Conservation (phyloP, 2,329 filamentous ascomycete genomes). For the Trichoderma cornu-damae region DNA sequence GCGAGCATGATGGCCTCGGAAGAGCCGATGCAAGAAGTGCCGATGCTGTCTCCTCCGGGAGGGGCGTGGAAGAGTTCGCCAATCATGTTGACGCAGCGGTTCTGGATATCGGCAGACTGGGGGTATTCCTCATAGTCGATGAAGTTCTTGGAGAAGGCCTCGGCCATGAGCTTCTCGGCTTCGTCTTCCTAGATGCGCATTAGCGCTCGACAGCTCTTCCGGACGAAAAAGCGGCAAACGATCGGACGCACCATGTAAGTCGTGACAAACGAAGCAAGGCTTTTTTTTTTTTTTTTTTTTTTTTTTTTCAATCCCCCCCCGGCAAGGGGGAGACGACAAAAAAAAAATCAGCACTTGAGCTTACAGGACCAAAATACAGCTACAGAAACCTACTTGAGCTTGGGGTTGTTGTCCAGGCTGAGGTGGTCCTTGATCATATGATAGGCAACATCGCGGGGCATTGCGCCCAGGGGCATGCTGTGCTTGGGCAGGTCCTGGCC, state of each 20-base stretch:
- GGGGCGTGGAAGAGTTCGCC: slow-evolving; percentile 83
- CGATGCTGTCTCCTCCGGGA: slow-evolving; percentile 62
- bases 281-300: slow-evolving; percentile 31
- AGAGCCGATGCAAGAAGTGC: slow-evolving; percentile 82
- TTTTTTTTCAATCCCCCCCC: too few species aligned
- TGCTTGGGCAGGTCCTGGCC: slow-evolving; percentile 71
- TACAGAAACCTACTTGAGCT: slow-evolving; percentile 59
- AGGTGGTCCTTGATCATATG: slow-evolving; percentile 95
- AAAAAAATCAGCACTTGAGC: neutral
- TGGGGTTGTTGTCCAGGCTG: slow-evolving; percentile 84
- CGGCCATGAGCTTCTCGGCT: slow-evolving; percentile 90
- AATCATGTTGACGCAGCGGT: slow-evolving; percentile 88
- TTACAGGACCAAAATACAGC: neutral
- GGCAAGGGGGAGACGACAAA: too few species aligned
- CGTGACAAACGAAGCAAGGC: slow-evolving; percentile 87
- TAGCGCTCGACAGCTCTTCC: neutral
- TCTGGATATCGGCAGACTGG: slow-evolving; percentile 78
- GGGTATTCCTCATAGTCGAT: slow-evolving; percentile 86
- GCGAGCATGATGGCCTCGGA: slow-evolving; percentile 84
- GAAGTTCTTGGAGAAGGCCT: slow-evolving; percentile 92
- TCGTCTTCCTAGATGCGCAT: slow-evolving; percentile 70
- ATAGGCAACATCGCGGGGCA: slow-evolving; percentile 91
- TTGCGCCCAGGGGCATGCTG: slow-evolving; percentile 84
- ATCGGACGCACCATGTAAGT: slow-evolving; percentile 74
- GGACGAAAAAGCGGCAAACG: slow-evolving; percentile 16